phyloP scores from a whole-genome alignment of 306 rosid genomes.

The Vigna reflexopilosa region DNA sequence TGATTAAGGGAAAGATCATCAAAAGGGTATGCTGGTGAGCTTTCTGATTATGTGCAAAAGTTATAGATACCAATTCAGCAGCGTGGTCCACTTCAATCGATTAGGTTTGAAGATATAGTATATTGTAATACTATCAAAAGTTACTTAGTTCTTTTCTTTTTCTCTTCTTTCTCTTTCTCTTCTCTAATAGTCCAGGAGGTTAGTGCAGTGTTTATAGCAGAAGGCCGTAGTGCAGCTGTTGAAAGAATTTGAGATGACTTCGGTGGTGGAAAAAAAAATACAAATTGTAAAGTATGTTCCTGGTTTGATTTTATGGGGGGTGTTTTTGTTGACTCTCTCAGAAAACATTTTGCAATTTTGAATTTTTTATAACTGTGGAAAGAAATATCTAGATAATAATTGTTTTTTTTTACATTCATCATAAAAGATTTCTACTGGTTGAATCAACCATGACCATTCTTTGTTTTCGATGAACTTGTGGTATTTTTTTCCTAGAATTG shows the following conservation, averaged over 20 bases:
- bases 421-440: neutral
- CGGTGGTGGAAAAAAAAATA: neutral
- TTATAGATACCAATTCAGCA: neutral
- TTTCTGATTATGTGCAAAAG: neutral
- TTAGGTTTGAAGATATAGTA: conserved; percentile 2
- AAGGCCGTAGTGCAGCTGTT: neutral
- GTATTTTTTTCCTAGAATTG: no score
- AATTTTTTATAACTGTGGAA: neutral
- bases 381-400: neutral
- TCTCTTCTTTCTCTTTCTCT: conserved; percentile 13
- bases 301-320: neutral
- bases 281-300: neutral
- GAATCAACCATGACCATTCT: neutral
- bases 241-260: neutral
- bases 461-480: neutral
- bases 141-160: neutral
- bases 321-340: conserved; percentile 2
- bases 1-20: conserved; percentile 22
- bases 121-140: conserved; percentile 2
- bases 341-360: neutral
- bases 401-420: neutral
- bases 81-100: neutral
- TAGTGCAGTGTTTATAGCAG: conserved; percentile 7
- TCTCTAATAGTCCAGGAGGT: neutral
- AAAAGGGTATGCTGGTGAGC: neutral